A percentile compares a stretch with the other conserved stretches of the same genome.
These are phyloP conservation scores for Uncinocarpus reesii DNA, from an alignment of 2,329 filamentous ascomycete genomes.

Conservation along the genomic window DNA sequence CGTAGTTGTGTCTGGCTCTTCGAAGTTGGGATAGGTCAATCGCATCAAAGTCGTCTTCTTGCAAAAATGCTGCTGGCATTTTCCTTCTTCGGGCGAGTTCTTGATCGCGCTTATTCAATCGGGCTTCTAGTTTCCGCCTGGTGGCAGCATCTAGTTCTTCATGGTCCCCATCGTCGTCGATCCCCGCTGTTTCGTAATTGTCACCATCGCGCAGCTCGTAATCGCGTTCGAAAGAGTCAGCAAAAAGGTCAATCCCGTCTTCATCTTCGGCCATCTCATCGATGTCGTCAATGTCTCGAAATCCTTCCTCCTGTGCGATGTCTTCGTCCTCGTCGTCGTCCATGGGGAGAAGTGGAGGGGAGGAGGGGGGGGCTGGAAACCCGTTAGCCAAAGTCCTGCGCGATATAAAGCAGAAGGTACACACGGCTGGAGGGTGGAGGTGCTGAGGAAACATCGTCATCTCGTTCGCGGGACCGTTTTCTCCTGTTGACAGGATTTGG, in stretches of 20 bases:
- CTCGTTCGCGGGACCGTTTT: slow-evolving; percentile 53
- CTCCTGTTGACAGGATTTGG: slow-evolving; percentile 43
- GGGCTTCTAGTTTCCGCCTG: slow-evolving; percentile 51
- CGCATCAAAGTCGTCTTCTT: slow-evolving; percentile 71
- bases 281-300: slow-evolving; percentile 55
- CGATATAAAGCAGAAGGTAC: slow-evolving; percentile 23
- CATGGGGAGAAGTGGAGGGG: slow-evolving; percentile 48
- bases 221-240: slow-evolving; percentile 55
- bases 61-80: slow-evolving; percentile 54
- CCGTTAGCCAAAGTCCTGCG: slow-evolving; percentile 11
- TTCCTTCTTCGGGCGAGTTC: slow-evolving; percentile 49
- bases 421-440: slow-evolving; percentile 54
- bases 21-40: slow-evolving; percentile 80
- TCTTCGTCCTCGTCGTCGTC: slow-evolving; percentile 37
- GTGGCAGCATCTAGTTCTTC: slow-evolving; percentile 50
- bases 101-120: slow-evolving; percentile 52
- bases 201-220: slow-evolving; percentile 42
- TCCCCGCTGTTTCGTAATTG: slow-evolving; percentile 47
- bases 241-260: slow-evolving; percentile 59
- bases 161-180: slow-evolving; percentile 57
- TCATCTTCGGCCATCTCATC: slow-evolving; percentile 61
- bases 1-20: slow-evolving; percentile 77
- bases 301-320: slow-evolving; percentile 48
- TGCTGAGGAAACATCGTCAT: slow-evolving; percentile 50
- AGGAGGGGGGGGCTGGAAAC: slow-evolving; percentile 43